Evolutionary conservation across 345 rosid genomes (phyloP), one percentile per base, ranked within the genome.

Genomic region (Sisymbrium altissimum): DNA sequence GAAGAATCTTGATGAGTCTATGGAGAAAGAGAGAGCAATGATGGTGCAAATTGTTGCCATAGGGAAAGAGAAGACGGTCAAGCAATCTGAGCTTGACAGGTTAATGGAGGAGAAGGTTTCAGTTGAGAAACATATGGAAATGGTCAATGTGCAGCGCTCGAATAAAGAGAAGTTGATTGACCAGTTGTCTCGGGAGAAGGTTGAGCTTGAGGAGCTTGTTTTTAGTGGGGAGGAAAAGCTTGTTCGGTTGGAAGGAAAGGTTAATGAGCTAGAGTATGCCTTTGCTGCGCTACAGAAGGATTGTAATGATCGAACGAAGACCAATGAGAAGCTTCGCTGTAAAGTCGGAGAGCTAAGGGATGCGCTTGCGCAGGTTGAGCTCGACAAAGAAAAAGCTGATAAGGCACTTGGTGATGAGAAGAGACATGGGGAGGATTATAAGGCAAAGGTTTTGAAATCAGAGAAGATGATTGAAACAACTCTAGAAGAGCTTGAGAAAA

Each of bases 361-460:
- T 50, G 74, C 81, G 23, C 57, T 81, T 19, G 68, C 71, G 9
- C 66, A 40, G 55, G 80, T 78, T 52, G 74, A 33, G 53, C 74
- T 76, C 1, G 79, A 83, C 82, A 87, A 70, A 66, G 89, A 85
- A 9, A 65, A 57, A 64, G 80, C 80, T 7, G 64, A 33, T 45
- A 86, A 79, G 54, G 63, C 66, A 14, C 71, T 86, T 25, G 84
- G 33, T 50, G 83, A 70, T 79, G 89, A 87, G 84, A 83, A 60
- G 54, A 77, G 71, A 63, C 78, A 74, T 39, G 78, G 71, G 45
- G 45, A 58, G 52, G 75, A 25, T 43, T 70, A 88, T 74, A 80
- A 40, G 49, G 68, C 70, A 19, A 73, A 74, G 52, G 66, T 82
- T 54, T 58, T 46, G 6, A 84, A 79, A 55, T 59, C 84, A 83